Evolutionary conservation across 75 land plant species (phyloP), one percentile per base, ranked within the genome.

Genomic region (Larix kaempferi): DNA sequence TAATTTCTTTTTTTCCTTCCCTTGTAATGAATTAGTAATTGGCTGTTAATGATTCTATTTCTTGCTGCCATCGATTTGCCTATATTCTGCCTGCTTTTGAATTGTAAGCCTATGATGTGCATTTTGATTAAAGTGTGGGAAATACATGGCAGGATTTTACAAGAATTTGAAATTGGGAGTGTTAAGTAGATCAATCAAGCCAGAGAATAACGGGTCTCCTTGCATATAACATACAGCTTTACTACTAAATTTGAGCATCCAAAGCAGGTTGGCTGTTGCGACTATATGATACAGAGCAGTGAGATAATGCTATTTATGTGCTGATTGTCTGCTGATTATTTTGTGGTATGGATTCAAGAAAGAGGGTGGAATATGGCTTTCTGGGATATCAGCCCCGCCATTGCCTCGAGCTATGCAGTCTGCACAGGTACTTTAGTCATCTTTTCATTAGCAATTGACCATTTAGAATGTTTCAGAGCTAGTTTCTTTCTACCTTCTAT

Each of bases 301-400:
- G 5, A 39, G 41, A 39, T 4, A 2, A 39, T 39, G 4, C 41
- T 39, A 39, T 39, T 22, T 74, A 72, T 22, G 59, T 73, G 74
- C 15, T 22, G 71, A 71, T 15, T 78, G 56, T 54, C 57, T 71
- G 77, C 56, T 73, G 57, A 26, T 21, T 41, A 74, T 74, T 74
- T 26, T 81, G 61, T 76, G 78, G 81, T 77, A 89, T 91, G 91
- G 90, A 86, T 84, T 71, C 85, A 77, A 88, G 83, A 80, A 91
- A 87, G 77, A 84, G 91, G 78, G 75, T 86, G 84, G 80, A 87
- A 44, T 85, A 83, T 61, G 91, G 89, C 67, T 89, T 87, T 59
- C 75, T 79, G 80, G 89, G 91, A 57, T 91, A 83, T 52, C 91
- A 87, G 86, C 78, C 49, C 89, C 91, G 56, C 17, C 79, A 23